These are phyloP conservation scores for Apiotrichum gamsii DNA, from an alignment of 1,284 basidiomycete genomes.

Conservation along the genomic window DNA sequence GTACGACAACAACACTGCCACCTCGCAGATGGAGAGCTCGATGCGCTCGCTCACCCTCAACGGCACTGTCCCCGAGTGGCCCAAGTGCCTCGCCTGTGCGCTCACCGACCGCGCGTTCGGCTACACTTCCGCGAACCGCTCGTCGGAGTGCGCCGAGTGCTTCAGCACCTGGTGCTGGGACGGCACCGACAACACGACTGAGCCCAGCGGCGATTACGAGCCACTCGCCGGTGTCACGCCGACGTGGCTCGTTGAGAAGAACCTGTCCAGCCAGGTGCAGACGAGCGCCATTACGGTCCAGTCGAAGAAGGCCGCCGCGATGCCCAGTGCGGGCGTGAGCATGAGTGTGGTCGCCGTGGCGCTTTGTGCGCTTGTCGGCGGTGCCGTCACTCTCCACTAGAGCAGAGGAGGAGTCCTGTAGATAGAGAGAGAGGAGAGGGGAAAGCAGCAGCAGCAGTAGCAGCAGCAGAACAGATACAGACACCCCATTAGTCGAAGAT, in stretches of 20 bases:
- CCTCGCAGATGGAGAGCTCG: slow-evolving; percentile 35
- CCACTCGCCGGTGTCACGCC: slow-evolving; percentile 27
- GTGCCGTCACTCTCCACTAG: not conserved
- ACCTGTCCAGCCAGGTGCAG: slow-evolving; percentile 12
- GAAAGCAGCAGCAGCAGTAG: too few species aligned
- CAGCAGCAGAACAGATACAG: too few species aligned
- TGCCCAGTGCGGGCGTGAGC: too few species aligned
- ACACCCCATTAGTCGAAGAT: too few species aligned
- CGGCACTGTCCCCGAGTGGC: slow-evolving; percentile 39
- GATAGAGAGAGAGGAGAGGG: too few species aligned
- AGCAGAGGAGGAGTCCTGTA: too few species aligned
- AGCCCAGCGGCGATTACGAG: slow-evolving; percentile 12
- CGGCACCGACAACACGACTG: slow-evolving; percentile 30
- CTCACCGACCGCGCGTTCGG: slow-evolving; percentile 45
- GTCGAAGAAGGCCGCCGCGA: not conserved
- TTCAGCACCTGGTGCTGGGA: slow-evolving; percentile 47
- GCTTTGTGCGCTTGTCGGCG: not conserved
- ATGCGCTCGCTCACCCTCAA: slow-evolving; percentile 41
- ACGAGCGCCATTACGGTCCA: not conserved
- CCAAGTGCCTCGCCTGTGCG: slow-evolving; percentile 48
- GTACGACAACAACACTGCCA: slow-evolving; percentile 42
- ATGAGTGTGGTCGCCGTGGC: not conserved
- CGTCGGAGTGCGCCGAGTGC: slow-evolving; percentile 39
- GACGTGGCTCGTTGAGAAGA: slow-evolving; percentile 21
- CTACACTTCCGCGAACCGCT: slow-evolving; percentile 31